Conservation (phyloP, 805 yeast species). For the Wilhelminamyces savonicus region DNA sequence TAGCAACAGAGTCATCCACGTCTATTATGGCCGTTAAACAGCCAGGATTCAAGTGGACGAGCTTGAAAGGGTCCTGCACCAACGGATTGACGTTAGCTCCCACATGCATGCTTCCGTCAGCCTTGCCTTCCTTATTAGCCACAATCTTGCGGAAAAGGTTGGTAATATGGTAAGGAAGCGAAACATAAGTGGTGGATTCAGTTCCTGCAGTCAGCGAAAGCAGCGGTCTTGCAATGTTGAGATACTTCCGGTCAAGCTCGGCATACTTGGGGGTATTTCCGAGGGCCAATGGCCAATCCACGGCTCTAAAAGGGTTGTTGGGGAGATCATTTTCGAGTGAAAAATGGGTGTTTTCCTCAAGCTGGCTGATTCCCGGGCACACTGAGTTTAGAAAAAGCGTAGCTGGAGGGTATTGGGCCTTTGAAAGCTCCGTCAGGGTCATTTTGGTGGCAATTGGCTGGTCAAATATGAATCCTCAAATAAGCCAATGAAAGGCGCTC, state of each 20-base stretch:
- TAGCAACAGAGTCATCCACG: constrained; percentile 2
- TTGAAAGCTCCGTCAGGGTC: constrained; percentile 16
- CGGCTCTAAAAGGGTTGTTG: constrained; percentile 2
- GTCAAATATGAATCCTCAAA: no score
- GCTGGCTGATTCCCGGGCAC: constrained; percentile 26
- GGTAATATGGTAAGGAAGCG: constrained; percentile 45
- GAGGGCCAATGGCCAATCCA: constrained; percentile 22
- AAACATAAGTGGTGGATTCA: constrained; percentile 48
- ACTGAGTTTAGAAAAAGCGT: constrained; percentile 27
- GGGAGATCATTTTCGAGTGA: constrained; percentile 10
- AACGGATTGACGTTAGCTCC: constrained; percentile 53
- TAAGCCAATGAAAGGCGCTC: no score
- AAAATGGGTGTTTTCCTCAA: constrained; percentile 31
- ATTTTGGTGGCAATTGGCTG: constrained; percentile 10
- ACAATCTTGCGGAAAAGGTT: constrained; percentile 29
- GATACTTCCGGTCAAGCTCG: constrained; percentile 17
- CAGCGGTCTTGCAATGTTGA: constrained; percentile 34
- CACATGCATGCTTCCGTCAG: constrained; percentile 39
- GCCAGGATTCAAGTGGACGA: constrained; percentile 51
- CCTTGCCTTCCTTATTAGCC: constrained; percentile 26
- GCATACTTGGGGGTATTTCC: constrained; percentile 8
- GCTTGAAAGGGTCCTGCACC: constrained; percentile 45
- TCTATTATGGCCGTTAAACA: constrained; percentile 26
- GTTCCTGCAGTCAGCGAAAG: constrained; percentile 14
- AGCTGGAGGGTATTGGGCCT: constrained; percentile 20